Base-by-base conservation (phyloP, 2,329 filamentous ascomycete genomes). In the Monascus ruber region DNA sequence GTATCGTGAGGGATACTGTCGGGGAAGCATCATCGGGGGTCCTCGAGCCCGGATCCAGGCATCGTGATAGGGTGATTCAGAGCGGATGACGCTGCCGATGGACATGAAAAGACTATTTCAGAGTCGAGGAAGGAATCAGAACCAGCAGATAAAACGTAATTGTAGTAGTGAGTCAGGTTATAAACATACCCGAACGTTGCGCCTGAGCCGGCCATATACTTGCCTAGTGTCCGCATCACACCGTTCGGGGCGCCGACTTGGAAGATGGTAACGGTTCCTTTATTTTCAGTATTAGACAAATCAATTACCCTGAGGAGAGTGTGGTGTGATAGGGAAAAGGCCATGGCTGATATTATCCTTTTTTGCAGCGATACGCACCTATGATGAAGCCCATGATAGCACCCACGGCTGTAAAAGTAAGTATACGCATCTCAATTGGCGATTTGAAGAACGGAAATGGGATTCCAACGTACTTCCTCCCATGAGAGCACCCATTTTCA, bases 401-500 rank as follows among this genome's bases (percentile, higher is more conserved):
- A 46, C 91, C 91, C 46, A 98, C 91, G 65, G 87, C 91, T 96
- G 54, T 9, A 44, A 33, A 42, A 46, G 31, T 31, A 33, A 43
- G 29, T 41, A 36, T 41, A 17, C 35, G 42, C 42, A 40, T 50
- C 27, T 34, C 10, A 34, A 35, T 33, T 39, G 34, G 29, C 34
- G 31, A 6, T 25, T 34, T 27, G 31, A 26, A 35, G 31, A 36
- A 17, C 24, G 38, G 41, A 33, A 40, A 31, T 27, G 26, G 26
- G n/a, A 42, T 38, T 33, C 35, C 41, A 27, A 77, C 87, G 56
- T 83, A 96, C 89, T 93, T 62, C 87, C 85, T 53, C 91, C 91
- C 87, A 96, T 96, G 81, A 98, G 81, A 47, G 84, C 87, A 53
- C 91, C 91, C 87, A 96, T 95, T 73, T 94, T 95, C 64, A 88